Percentiles rank a stretch among this genome's conserved stretches.
phyloP scores from a whole-genome alignment of 441 rosid species.

The Adansonia madagascariensis region DNA sequence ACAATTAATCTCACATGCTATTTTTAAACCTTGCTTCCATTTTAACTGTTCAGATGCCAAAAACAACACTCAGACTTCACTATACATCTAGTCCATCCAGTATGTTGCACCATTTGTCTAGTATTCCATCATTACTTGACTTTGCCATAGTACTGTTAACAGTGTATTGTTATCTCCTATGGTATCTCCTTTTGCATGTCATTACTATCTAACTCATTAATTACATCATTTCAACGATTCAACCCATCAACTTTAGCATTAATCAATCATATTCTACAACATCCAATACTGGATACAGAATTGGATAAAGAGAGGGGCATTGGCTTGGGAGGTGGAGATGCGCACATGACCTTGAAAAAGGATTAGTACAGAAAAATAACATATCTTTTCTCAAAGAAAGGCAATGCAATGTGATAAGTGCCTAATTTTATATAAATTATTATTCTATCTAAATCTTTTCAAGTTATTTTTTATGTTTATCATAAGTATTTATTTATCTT shows the following conservation, averaged over 20 bases:
- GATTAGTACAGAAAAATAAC: background rate
- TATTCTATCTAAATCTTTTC: too few relatives aligned
- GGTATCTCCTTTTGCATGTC: constrained; percentile 1
- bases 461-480: too few relatives aligned
- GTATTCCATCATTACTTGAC: background rate
- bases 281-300: background rate
- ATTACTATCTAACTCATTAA: background rate
- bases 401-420: background rate
- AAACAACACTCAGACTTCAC: background rate
- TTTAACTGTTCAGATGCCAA: background rate
- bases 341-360: constrained; percentile 1
- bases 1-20: constrained; percentile 4
- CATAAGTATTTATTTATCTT: too few relatives aligned
- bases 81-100: background rate
- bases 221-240: background rate
- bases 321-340: background rate
- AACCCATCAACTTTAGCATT: background rate
- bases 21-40: background rate
- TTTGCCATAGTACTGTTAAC: background rate
- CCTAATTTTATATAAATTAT: too few relatives aligned
- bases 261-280: background rate
- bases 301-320: constrained; percentile 3
- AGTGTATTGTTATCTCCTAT: constrained; percentile 6
- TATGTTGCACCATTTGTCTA: background rate
- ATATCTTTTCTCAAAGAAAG: background rate